Base-by-base conservation (phyloP, 1,139 yeast species). In the Hyphopichia fennica region DNA sequence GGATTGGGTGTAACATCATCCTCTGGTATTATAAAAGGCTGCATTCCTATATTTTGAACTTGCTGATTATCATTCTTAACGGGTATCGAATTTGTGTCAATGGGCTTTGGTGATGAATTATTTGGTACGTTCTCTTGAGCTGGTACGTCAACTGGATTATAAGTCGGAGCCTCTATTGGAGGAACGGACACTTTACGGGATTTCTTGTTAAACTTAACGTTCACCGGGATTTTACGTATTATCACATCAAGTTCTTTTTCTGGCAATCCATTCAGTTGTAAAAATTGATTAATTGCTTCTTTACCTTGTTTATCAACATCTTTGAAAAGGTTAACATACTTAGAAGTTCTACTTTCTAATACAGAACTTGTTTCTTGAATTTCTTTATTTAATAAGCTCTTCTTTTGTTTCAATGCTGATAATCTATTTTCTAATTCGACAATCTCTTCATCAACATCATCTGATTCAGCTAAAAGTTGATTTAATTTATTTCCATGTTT, bases 341-440 rank as follows among this genome's bases (percentile, higher is more conserved):
- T 62, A 0, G 80, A 69, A 0, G 80, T 61, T 42, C 68, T 65
- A 48, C 82, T 77, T 45, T 79, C 83, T 34, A 79, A 62, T 3
- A 77, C 71, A n/a, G 82, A 77, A 49, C 77, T 73, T 0, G 86
- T 75, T 33, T 69, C 70, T 14, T 64, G 63, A 13, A 81, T 67
- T 54, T 81, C 87, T 4, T 54, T 46, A 15, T 55, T 56, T 1
- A 82, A 44, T 0, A 69, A 50, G 4, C 47, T 51, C 42, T 70
- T 72, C 50, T 76, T 78, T 2, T 57, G 54, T 39, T 63, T 68
- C 18, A 81, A 51, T 7, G 56, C 54, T 4, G 39, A 37, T 16
- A 82, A 52, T 41, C 67, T 62, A 3, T 49, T 41, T 46, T 81
- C 82, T 31, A 81, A 50, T 0, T 53, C 55, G 0, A 44, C 51